These are phyloP conservation scores for Nothophytophthora sp. DNA, from an alignment of 352 stramenopile genomes.

Conservation along the genomic window DNA sequence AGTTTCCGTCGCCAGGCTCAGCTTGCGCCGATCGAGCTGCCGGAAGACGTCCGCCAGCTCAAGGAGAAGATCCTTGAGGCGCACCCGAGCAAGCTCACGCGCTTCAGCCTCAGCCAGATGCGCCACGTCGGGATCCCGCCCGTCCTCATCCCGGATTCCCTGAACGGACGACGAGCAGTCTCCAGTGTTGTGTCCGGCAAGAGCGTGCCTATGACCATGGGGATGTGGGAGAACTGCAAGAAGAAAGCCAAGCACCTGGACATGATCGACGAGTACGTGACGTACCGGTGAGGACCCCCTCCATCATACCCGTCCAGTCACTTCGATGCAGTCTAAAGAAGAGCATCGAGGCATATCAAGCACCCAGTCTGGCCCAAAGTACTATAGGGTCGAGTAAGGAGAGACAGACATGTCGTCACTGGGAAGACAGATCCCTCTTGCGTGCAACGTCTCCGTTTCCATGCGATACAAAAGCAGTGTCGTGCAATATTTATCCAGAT, in stretches of 20 bases:
- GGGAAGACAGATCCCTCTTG: constrained; percentile 1
- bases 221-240: constrained; percentile 53
- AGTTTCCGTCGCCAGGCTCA: constrained; percentile 23
- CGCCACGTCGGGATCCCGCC: constrained; percentile 43
- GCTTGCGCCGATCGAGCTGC: constrained; percentile 23
- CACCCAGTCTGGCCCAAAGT: too few relatives aligned
- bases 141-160: constrained; percentile 44
- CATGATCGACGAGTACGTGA: constrained; percentile 50
- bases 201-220: constrained; percentile 43
- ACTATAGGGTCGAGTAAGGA: constrained; percentile 15
- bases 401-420: constrained; percentile 2
- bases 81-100: constrained; percentile 44
- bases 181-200: constrained; percentile 44
- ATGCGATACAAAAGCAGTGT: constrained; percentile 8
- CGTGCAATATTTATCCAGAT: constrained; percentile 25
- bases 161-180: constrained; percentile 35
- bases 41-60: constrained; percentile 38
- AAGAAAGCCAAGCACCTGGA: constrained; percentile 38
- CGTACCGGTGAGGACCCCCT: constrained; percentile 29
- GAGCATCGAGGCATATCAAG: too few relatives aligned
- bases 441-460: constrained; percentile 13
- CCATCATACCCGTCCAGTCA: background rate
- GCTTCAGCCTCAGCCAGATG: constrained; percentile 60
- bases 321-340: constrained; percentile 4
- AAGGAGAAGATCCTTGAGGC: constrained; percentile 51